Percentiles rank a stretch among this genome's conserved stretches.
Conservation (phyloP, 164 flowering plant species). For the Aristolochia californica region DNA sequence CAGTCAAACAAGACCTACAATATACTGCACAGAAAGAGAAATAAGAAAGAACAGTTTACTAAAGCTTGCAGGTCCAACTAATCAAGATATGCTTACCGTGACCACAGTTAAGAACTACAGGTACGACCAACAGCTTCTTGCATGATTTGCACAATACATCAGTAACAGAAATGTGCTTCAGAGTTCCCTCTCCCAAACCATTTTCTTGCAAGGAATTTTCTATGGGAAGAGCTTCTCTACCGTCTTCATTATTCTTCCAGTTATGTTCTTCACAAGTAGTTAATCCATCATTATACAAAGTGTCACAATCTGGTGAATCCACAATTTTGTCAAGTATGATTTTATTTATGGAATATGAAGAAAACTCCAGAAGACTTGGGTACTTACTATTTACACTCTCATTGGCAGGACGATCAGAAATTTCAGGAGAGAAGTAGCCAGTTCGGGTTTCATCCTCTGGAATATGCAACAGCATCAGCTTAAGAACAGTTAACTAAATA, state of each 20-base stretch:
- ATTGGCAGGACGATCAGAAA: constrained; percentile 17
- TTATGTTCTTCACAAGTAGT: constrained; percentile 1
- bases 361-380: not conserved
- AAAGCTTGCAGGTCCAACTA: not conserved
- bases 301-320: constrained; percentile 3
- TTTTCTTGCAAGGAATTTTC: constrained; percentile 9
- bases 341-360: constrained; percentile 4
- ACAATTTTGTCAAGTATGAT: not conserved
- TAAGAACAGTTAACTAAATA: not conserved
- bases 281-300: not conserved
- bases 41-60: not conserved
- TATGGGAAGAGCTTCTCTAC: constrained; percentile 8
- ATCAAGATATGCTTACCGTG: constrained; percentile 44
- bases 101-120: constrained; percentile 85
- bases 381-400: constrained; percentile 9
- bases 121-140: constrained; percentile 50
- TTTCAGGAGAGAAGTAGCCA: constrained; percentile 48
- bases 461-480: constrained; percentile 11
- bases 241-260: constrained; percentile 9
- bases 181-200: constrained; percentile 2
- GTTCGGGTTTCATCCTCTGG: constrained; percentile 50
- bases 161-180: constrained; percentile 23
- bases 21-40: constrained; percentile 31
- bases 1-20: constrained; percentile 47
- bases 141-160: constrained; percentile 60